Evolutionary conservation across 805 yeast species (phyloP), one percentile per base, ranked within the genome.

Genomic region (Kodamaea lidongshanica): DNA sequence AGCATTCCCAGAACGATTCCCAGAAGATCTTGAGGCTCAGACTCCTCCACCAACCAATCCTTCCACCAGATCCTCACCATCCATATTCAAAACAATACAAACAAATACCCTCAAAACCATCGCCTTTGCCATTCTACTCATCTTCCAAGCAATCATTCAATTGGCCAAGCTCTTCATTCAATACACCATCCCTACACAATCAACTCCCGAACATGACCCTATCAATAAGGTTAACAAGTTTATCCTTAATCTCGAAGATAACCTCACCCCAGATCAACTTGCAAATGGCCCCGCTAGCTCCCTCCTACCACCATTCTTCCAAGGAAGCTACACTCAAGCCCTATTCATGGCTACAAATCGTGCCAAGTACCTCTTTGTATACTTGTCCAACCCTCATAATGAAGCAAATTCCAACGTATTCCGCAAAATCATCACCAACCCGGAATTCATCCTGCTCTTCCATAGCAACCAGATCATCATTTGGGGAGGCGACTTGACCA

Each of bases 401-500:
- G 87, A 82, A 35, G 74, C 76, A 30, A 64, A 78, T 1, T 52
- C 60, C 18, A 52, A 52, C 4, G 75, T 81, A 38, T 70, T 78
- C 28, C 53, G 65, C 9, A 66, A 67, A 7, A 67, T 85, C 3
- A 50, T 86, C 27, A 57, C 76, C 24, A 63, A 72, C 35, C 67
- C 64, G 3, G 54, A 51, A 15, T 74, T 83, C 32, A 56, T 72
- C 9, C 52, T 61, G 4, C 31, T 59, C 2, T 61, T 60, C 27
- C 33, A 47, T 11, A 35, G 39, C n/a, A 20, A 61, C 67, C 69
- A 82, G 25, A 50, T 79, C 2, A 41, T 84, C 3, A 56, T 84
- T 2, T 89, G 97, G 97, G 94, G 88, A 23, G 95, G 96, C 6
- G 79, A 84, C 48, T 72, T 81, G 14, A 69, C 72, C n/a, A 76